Percentiles rank a stretch among this genome's conserved stretches.
Conservation (phyloP, 1,284 basidiomycete species). For the Clitocybe nebularis region DNA sequence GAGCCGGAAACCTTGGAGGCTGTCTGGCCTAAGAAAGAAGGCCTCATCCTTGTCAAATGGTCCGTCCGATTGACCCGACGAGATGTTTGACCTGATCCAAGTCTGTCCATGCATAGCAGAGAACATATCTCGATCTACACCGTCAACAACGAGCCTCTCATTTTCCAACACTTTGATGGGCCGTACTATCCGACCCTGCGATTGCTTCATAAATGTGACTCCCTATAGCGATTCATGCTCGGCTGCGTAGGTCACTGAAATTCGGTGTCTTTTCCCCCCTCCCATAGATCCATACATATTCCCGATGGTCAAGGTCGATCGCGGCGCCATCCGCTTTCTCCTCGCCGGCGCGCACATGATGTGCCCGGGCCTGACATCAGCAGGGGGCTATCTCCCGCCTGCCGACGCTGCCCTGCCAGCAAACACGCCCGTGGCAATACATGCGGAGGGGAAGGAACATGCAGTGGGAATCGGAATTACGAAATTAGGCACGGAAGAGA, state of each 20-base stretch:
- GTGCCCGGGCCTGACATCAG: conserved; percentile 93
- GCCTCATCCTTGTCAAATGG: conserved; percentile 92
- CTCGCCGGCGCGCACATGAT: conserved; percentile 94
- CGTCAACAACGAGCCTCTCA: conserved; percentile 80
- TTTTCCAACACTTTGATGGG: conserved; percentile 98
- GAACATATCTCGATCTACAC: conserved; percentile 95
- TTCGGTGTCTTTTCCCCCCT: conserved; percentile 7
- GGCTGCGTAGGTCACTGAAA: not conserved
- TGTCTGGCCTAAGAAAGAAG: conserved; percentile 99
- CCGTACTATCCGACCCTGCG: conserved; percentile 87
- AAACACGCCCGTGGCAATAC: conserved; percentile 78
- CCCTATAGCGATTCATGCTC: conserved; percentile 3
- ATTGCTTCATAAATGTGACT: conserved; percentile 84
- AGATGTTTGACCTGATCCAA: conserved; percentile 6
- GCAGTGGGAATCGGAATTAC: conserved; percentile 87
- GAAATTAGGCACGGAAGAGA: conserved; percentile 85
- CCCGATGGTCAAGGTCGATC: conserved; percentile 87
- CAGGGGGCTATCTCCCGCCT: conserved; percentile 86
- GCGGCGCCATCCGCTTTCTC: conserved; percentile 97
- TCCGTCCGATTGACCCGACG: conserved; percentile 39
- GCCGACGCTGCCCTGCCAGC: conserved; percentile 64
- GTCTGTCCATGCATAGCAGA: conserved; percentile 55
- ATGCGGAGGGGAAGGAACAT: conserved; percentile 95
- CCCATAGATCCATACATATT: conserved; percentile 82
- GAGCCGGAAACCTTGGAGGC: conserved; percentile 80